Evolutionary conservation across 805 yeast genomes (phyloP).

Genomic region (Saccharomycopsis babjevae): DNA sequence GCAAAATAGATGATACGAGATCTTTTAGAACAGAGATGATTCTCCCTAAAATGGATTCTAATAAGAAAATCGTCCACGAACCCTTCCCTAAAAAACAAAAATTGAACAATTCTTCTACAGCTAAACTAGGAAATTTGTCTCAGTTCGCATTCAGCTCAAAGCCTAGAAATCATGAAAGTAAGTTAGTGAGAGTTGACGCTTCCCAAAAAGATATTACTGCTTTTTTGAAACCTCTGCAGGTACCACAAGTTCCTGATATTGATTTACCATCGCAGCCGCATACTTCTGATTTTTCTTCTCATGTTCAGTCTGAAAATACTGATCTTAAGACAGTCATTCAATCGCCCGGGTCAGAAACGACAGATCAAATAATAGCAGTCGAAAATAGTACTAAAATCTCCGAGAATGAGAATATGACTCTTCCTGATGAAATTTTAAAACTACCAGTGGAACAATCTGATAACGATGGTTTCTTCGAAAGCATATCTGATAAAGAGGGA

Average conservation of each 20-base stretch:
- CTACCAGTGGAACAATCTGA: neutral
- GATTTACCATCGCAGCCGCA: neutral
- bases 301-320: neutral
- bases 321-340: neutral
- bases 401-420: neutral
- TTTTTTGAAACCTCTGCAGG: neutral
- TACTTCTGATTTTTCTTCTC: neutral
- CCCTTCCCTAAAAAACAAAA: neutral
- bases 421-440: neutral
- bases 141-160: constrained; percentile 1
- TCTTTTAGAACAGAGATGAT: constrained; percentile 48
- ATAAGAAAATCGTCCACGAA: neutral
- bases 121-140: neutral
- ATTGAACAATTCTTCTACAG: neutral
- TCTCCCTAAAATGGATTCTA: neutral
- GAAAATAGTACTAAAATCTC: neutral
- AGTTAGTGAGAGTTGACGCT: constrained; percentile 62
- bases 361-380: neutral
- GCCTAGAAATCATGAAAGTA: constrained; percentile 45
- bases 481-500: neutral
- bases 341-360: neutral
- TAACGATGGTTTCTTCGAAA: neutral
- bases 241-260: neutral
- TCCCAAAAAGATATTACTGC: constrained; percentile 46
- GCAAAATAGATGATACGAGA: constrained; percentile 55